Conservation (phyloP, 306 rosid species). For the Cicer cuneatum region DNA sequence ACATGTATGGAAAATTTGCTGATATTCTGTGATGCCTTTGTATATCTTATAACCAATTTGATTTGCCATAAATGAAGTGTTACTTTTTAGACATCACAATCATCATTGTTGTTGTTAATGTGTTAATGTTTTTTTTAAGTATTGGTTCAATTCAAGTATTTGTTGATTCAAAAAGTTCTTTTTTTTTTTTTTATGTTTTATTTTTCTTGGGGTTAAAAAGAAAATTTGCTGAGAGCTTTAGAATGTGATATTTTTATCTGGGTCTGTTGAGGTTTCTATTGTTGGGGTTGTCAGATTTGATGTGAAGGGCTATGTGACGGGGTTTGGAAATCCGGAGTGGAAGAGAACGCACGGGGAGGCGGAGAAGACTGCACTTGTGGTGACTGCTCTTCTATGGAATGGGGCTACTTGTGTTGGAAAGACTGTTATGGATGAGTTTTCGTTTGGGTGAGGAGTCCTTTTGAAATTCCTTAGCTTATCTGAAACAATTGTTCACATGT, state of each 20-base stretch:
- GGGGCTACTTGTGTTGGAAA: conserved; percentile 82
- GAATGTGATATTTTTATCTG: conserved; percentile 20
- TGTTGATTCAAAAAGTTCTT: background rate
- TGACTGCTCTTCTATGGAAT: conserved; percentile 64
- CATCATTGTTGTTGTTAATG: background rate
- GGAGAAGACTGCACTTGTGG: conserved; percentile 64
- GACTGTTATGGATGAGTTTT: conserved; percentile 82
- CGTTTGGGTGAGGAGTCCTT: conserved; percentile 62
- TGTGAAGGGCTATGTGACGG: conserved; percentile 70
- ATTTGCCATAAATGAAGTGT: conserved; percentile 58
- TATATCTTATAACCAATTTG: conserved; percentile 31
- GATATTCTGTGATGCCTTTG: background rate
- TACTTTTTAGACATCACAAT: too few relatives aligned
- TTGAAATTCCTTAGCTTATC: background rate
- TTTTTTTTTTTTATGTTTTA: background rate
- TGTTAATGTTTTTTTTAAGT: background rate
- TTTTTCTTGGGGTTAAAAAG: conserved; percentile 8
- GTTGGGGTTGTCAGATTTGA: conserved; percentile 58
- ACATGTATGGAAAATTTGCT: background rate
- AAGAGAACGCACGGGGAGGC: conserved; percentile 64
- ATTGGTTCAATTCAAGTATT: conserved; percentile 16
- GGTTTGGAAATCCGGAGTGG: conserved; percentile 83
- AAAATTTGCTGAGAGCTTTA: conserved; percentile 5
- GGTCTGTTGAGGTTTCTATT: conserved; percentile 34
- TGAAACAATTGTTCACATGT: conserved; percentile 25